phyloP scores from a whole-genome alignment of 2,329 filamentous ascomycete species.

The Remersonia thermophila region DNA sequence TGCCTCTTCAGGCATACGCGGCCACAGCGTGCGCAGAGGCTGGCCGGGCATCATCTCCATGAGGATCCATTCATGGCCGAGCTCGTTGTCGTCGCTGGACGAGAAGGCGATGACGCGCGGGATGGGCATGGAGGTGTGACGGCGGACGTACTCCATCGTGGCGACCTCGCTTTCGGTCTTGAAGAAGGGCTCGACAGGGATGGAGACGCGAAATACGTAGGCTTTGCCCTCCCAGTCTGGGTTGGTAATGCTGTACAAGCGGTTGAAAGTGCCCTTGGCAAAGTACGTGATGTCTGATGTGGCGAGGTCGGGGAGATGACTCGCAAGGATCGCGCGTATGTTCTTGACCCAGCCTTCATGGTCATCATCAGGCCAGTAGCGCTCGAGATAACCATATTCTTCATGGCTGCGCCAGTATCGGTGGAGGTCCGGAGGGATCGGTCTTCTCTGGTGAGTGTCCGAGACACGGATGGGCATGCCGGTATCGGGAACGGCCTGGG shows the following conservation, averaged over 20 bases:
- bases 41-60: slow-evolving; percentile 9
- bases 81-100: slow-evolving; percentile 10
- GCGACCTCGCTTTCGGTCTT: slow-evolving; percentile 12
- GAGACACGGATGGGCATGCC: background rate
- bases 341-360: slow-evolving; percentile 4
- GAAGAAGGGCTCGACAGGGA: slow-evolving; percentile 10
- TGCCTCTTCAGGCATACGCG: slow-evolving; percentile 2
- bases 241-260: slow-evolving; percentile 8
- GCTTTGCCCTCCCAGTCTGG: slow-evolving; percentile 1
- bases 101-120: slow-evolving; percentile 8
- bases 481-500: no score
- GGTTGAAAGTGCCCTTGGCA: slow-evolving; percentile 9
- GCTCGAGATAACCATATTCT: slow-evolving; percentile 9
- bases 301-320: slow-evolving; percentile 4
- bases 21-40: slow-evolving; percentile 7
- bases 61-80: slow-evolving; percentile 9
- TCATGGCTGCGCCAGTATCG: slow-evolving; percentile 7
- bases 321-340: slow-evolving; percentile 3
- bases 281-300: slow-evolving; percentile 8
- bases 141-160: slow-evolving; percentile 9
- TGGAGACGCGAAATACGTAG: slow-evolving; percentile 8
- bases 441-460: background rate
- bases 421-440: slow-evolving; percentile 1
- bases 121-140: slow-evolving; percentile 8
- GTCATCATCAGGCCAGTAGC: slow-evolving; percentile 7